Conservation (phyloP, 331 rosid genomes). For the Spiraea crenata region DNA sequence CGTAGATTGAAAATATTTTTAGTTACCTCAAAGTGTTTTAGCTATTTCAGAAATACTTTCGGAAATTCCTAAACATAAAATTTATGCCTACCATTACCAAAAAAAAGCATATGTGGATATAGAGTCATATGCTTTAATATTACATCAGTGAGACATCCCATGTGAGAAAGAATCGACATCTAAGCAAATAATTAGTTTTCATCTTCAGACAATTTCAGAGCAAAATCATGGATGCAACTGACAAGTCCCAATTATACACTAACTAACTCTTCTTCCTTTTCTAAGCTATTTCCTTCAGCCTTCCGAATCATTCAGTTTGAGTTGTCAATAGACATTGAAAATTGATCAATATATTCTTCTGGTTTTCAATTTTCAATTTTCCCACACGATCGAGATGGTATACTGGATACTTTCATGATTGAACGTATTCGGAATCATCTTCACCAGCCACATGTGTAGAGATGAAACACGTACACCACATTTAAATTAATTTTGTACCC, state of each 20-base stretch:
- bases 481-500: neutral
- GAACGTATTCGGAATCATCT: neutral
- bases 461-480: neutral
- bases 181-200: constrained; percentile 37
- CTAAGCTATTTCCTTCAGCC: constrained; percentile 23
- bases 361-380: neutral
- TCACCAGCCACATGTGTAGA: neutral
- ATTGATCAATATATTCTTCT: neutral
- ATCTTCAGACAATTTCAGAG: constrained; percentile 35
- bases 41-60: too few species aligned
- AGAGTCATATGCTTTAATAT: neutral
- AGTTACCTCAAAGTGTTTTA: too few species aligned
- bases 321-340: neutral
- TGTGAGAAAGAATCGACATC: constrained; percentile 45
- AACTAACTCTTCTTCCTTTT: constrained; percentile 1
- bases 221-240: constrained; percentile 19
- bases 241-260: neutral
- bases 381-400: neutral
- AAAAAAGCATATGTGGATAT: neutral
- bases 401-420: constrained; percentile 7
- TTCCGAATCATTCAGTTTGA: constrained; percentile 19
- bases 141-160: constrained; percentile 51
- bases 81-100: neutral
- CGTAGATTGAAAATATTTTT: too few species aligned
- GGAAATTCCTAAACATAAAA: too few species aligned